phyloP scores from a whole-genome alignment of 2,329 filamentous ascomycete species.

The Sporothrix variecibatus region DNA sequence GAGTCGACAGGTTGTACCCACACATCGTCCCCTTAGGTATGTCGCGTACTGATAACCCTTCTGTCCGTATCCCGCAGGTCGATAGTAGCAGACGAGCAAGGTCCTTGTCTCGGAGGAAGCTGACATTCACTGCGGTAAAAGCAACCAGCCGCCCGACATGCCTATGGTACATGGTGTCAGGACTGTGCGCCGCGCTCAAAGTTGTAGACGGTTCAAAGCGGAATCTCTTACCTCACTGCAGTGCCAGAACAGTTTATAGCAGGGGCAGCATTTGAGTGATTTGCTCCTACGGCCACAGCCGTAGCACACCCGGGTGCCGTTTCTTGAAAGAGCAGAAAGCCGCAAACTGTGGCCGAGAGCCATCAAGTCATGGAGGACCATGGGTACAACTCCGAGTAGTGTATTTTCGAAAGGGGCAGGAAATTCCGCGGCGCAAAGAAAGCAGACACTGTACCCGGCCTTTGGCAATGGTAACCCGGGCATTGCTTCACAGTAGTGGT shows the following conservation, averaged over 20 bases:
- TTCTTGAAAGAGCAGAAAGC: neutral
- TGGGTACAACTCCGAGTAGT: neutral
- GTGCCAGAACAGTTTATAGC: neutral
- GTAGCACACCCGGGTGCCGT: neutral
- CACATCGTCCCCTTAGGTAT: neutral
- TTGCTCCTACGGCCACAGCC: neutral
- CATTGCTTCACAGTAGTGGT: neutral
- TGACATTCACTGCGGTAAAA: no score
- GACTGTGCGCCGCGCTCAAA: neutral
- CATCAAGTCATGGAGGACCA: neutral
- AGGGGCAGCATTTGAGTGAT: neutral
- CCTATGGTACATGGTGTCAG: neutral
- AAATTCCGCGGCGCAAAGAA: neutral
- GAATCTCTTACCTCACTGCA: neutral
- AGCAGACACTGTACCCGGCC: neutral
- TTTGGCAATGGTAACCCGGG: neutral
- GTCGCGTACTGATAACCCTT: no score
- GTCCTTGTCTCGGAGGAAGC: neutral
- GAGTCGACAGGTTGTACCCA: neutral
- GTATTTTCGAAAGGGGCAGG: neutral
- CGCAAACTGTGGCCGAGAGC: neutral
- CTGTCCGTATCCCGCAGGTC: neutral
- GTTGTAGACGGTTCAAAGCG: neutral
- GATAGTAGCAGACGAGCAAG: neutral
- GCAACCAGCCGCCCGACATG: neutral